Conservation (phyloP, 2,329 filamentous ascomycete genomes). For the Talaromyces islandicus region DNA sequence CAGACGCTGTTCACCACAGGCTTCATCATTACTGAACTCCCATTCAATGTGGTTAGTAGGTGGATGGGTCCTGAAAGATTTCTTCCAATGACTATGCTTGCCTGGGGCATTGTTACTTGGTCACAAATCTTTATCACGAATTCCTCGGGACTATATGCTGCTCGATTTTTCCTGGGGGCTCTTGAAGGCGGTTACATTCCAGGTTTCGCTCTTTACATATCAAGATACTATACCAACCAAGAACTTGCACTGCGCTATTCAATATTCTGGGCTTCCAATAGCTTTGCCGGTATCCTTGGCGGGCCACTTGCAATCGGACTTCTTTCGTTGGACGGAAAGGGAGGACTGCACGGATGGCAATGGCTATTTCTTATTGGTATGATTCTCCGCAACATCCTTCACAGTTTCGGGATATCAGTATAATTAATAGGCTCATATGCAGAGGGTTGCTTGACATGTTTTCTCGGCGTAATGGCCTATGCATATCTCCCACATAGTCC, state of each 20-base stretch:
- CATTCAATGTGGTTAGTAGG: conserved; percentile 22
- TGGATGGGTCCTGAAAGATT: conserved; percentile 20
- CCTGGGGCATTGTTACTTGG: conserved; percentile 15
- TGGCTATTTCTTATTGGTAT: conserved; percentile 9
- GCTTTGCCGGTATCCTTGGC: conserved; percentile 6
- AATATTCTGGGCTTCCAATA: conserved; percentile 8
- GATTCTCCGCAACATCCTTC: background rate
- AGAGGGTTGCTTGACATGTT: conserved; percentile 9
- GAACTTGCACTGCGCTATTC: conserved; percentile 14
- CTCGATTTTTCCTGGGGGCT: conserved; percentile 33
- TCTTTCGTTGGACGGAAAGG: conserved; percentile 1
- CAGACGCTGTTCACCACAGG: conserved; percentile 20
- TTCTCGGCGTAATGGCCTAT: conserved; percentile 10
- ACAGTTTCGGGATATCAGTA: background rate
- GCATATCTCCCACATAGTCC: conserved; percentile 19
- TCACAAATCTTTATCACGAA: conserved; percentile 17
- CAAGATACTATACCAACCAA: conserved; percentile 20
- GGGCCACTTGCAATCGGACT: conserved; percentile 7
- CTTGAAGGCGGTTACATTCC: conserved; percentile 47
- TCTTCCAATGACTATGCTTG: conserved; percentile 19
- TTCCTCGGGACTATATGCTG: conserved; percentile 31
- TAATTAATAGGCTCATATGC: background rate
- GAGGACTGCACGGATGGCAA: conserved; percentile 6
- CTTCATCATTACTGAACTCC: conserved; percentile 22
- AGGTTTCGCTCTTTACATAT: conserved; percentile 25